Evolutionary conservation across 768 basidiomycete genomes (phyloP), one percentile per base, ranked within the genome.

Genomic region (Leccinum barrowsii): DNA sequence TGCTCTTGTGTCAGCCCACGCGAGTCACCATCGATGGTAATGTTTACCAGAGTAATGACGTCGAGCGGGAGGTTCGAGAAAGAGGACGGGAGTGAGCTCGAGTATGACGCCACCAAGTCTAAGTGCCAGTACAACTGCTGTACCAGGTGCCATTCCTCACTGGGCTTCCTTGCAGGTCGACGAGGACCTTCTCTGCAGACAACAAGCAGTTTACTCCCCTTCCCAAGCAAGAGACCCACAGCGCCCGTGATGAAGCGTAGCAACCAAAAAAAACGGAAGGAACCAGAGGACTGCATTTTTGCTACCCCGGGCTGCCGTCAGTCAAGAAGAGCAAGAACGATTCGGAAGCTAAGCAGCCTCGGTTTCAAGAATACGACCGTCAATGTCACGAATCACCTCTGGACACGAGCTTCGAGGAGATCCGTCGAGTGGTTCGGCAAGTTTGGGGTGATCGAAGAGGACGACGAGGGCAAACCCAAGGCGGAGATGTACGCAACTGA

Each of bases 121-220:
- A 76, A 77, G 30, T 98, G 11, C 32, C 32, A 32, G 32, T 32
- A 32, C 32, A 32, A 32, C 32, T 12, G 32, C 32, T 0, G 32
- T 32, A 32, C 32, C 30, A 32, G 32, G 32, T 42, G 4, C 11
- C 54, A 12, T n/a, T 15, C 3, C 46, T 58, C 49, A 59, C 26
- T 28, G 52, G 8, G 28, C 12, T 19, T 1, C 17, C 50, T 60
- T 58, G 13, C 65, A 96, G 94, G 78, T 96, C 32, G 91, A 94
- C 63, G 92, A 96, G 61, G 92, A 95, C 54, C 77, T 92, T 12
- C 64, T 95, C 56, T 86, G 85, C 69, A 86, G 85, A 22, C 95
- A 99, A 71, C 97, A 98, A 77, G 94, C 92, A 1, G 94, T 94
- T 1, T 98, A 98, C 73, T 89, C 93, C 1, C 79, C 30, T 99